Evolutionary conservation across 192 early-diverging fungal genomes (phyloP).

Genomic region (Coemansia sp.): DNA sequence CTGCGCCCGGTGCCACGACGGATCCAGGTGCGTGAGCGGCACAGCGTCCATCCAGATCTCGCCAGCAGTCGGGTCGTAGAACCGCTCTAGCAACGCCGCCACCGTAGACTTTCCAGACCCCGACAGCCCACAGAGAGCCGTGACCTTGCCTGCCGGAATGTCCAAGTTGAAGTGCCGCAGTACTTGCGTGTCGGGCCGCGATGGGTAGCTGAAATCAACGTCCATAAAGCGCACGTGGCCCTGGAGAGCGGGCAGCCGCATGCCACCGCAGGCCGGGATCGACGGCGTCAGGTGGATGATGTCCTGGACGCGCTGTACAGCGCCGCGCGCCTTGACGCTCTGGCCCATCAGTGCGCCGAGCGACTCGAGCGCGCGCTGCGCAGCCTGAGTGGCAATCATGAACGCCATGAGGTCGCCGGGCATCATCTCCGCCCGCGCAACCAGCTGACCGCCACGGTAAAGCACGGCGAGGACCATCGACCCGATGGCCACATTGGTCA

Average conservation of each 20-base stretch:
- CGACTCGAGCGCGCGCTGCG: conserved; percentile 64
- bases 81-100: conserved; percentile 72
- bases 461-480: conserved; percentile 62
- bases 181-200: conserved; percentile 40
- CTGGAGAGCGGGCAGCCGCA: conserved; percentile 15
- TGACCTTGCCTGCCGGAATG: conserved; percentile 51
- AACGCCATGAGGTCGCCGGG: conserved; percentile 67
- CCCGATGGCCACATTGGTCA: conserved; percentile 64
- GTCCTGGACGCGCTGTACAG: conserved; percentile 61
- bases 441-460: conserved; percentile 55
- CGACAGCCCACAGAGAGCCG: conserved; percentile 53
- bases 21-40: conserved; percentile 62
- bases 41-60: conserved; percentile 68
- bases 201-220: conserved; percentile 59
- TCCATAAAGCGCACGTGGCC: conserved; percentile 61
- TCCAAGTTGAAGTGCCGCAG: conserved; percentile 51
- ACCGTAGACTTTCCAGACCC: conserved; percentile 78
- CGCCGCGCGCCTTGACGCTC: conserved; percentile 58
- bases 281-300: conserved; percentile 49
- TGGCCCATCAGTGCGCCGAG: conserved; percentile 66
- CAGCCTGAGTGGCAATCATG: conserved; percentile 64
- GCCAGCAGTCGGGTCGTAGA: conserved; percentile 72
- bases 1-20: conserved; percentile 64
- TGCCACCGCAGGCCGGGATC: conserved; percentile 51
- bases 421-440: conserved; percentile 56